Conservation (phyloP, 495 filamentous ascomycete genomes). For the Penicillium arizonense region DNA sequence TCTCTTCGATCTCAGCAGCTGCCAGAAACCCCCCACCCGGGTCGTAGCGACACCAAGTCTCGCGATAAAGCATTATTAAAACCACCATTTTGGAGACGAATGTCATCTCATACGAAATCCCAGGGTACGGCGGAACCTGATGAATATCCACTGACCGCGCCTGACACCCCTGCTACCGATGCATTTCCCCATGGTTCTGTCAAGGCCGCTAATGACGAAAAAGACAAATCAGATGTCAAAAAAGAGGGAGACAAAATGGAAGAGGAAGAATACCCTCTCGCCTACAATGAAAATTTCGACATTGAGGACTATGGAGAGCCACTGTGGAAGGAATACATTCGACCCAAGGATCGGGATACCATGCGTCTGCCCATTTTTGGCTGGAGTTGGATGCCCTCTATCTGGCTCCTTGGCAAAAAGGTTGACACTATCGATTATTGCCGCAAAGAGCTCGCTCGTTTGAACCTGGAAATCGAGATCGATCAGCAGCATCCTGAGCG, state of each 20-base stretch:
- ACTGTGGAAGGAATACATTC: constrained; percentile 79
- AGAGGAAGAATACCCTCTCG: constrained; percentile 64
- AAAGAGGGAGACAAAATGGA: constrained; percentile 37
- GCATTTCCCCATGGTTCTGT: constrained; percentile 10
- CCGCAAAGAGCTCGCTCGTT: constrained; percentile 78
- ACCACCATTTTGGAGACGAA: constrained; percentile 46
- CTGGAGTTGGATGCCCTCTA: constrained; percentile 76
- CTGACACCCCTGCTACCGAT: constrained; percentile 26
- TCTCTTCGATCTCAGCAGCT: not conserved
- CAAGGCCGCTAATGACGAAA: constrained; percentile 18
- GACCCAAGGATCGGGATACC: constrained; percentile 77
- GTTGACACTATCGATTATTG: constrained; percentile 95
- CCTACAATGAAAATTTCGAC: constrained; percentile 66
- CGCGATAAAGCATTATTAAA: constrained; percentile 23
- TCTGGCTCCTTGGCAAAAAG: constrained; percentile 83
- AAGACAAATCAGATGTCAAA: constrained; percentile 12
- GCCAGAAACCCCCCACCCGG: constrained; percentile 3
- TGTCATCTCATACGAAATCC: constrained; percentile 32
- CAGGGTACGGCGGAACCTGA: constrained; percentile 28
- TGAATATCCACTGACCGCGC: constrained; percentile 39
- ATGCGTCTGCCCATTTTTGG: constrained; percentile 78
- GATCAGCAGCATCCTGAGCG: constrained; percentile 85
- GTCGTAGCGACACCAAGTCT: not conserved
- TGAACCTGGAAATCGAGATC: constrained; percentile 90
- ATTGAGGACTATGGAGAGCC: constrained; percentile 64